These are phyloP conservation scores for Ascochyta viciae-villosae DNA, from an alignment of 2,329 filamentous ascomycete genomes.

Conservation along the genomic window DNA sequence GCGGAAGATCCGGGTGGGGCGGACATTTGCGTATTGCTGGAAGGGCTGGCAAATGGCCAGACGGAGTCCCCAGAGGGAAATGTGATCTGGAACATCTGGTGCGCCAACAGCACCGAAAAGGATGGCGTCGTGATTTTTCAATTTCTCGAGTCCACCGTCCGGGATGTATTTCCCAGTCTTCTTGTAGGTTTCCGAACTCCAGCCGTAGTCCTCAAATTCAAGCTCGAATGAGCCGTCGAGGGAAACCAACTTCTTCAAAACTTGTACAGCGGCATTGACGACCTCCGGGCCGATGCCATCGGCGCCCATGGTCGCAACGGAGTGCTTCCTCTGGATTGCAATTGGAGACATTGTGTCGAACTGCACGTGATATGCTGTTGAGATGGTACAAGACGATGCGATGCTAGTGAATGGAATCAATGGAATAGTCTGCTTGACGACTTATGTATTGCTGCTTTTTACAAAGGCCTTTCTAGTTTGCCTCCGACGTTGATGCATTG, in stretches of 20 bases:
- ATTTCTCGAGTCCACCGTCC: conserved; percentile 63
- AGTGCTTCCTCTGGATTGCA: conserved; percentile 31
- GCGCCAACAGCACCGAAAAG: conserved; percentile 73
- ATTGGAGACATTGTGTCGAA: conserved; percentile 33
- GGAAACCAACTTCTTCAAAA: conserved; percentile 62
- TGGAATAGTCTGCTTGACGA: not conserved
- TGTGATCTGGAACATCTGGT: conserved; percentile 64
- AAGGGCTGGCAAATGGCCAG: conserved; percentile 63
- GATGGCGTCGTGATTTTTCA: conserved; percentile 69
- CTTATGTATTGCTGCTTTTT: conserved; percentile 1
- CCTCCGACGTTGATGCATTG: conserved; percentile 10
- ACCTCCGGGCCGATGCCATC: conserved; percentile 76
- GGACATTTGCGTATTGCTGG: conserved; percentile 65
- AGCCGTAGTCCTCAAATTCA: conserved; percentile 69
- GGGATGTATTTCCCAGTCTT: conserved; percentile 71
- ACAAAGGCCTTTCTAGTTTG: not conserved
- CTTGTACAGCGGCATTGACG: conserved; percentile 67
- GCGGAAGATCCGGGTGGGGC: conserved; percentile 66
- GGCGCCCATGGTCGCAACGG: conserved; percentile 63
- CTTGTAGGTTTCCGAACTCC: conserved; percentile 72
- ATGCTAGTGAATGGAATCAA: not conserved
- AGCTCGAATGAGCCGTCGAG: conserved; percentile 65
- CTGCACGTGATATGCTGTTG: not conserved
- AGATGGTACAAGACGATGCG: not conserved
- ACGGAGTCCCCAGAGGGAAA: conserved; percentile 64